Conservation (phyloP, 2,329 filamentous ascomycete genomes). For the Sarocladium brachiariae region DNA sequence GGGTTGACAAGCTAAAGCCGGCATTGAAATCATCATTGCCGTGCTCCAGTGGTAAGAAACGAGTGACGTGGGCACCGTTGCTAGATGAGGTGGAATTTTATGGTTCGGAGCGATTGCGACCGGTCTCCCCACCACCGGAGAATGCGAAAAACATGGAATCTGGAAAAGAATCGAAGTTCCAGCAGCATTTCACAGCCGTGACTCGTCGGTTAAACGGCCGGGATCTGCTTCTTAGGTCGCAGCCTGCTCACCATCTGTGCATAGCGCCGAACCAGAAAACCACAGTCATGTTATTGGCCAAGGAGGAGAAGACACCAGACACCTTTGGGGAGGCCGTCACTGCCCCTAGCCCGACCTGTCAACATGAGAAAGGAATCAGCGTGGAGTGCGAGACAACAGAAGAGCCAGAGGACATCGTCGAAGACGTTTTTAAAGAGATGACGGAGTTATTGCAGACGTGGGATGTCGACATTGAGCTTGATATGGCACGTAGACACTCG, state of each 20-base stretch:
- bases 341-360: too few species aligned
- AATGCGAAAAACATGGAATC: slow-evolving; percentile 26
- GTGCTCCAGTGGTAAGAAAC: slow-evolving; percentile 18
- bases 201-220: slow-evolving; percentile 27
- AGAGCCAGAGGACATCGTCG: slow-evolving; percentile 28
- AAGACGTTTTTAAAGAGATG: slow-evolving; percentile 31
- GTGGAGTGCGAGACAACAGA: slow-evolving; percentile 12
- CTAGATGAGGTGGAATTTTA: slow-evolving; percentile 19
- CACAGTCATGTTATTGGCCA: too few species aligned
- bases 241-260: not conserved
- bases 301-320: too few species aligned
- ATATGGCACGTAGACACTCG: slow-evolving; percentile 18
- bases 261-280: too few species aligned
- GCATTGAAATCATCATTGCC: slow-evolving; percentile 29
- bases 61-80: slow-evolving; percentile 31
- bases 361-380: not conserved
- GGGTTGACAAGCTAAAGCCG: slow-evolving; percentile 10
- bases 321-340: too few species aligned
- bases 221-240: not conserved
- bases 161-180: slow-evolving; percentile 32
- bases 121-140: slow-evolving; percentile 38
- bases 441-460: slow-evolving; percentile 27
- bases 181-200: slow-evolving; percentile 37
- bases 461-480: slow-evolving; percentile 30
- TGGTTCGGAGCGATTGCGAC: slow-evolving; percentile 15